Evolutionary conservation across 2,329 filamentous ascomycete species (phyloP).

Genomic region (Fusarium sp.): DNA sequence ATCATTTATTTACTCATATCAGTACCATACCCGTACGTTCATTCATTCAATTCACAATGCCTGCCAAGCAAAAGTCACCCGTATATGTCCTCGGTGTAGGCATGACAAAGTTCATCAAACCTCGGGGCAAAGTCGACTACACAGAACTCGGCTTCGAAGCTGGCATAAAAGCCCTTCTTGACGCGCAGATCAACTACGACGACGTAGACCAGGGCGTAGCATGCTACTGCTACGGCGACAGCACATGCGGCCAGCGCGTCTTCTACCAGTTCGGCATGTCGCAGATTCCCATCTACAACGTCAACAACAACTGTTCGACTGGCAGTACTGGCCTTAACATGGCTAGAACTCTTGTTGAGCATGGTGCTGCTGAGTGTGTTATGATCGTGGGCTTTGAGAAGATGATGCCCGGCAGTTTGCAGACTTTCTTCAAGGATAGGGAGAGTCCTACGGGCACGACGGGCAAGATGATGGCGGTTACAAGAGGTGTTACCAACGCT

Average conservation of each 20-base stretch:
- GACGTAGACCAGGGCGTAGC: slow-evolving; percentile 94
- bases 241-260: slow-evolving; percentile 93
- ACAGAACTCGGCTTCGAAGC: slow-evolving; percentile 95
- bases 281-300: slow-evolving; percentile 94
- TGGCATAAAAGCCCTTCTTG: slow-evolving; percentile 86
- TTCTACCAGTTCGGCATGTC: slow-evolving; percentile 99
- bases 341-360: slow-evolving; percentile 81
- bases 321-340: slow-evolving; percentile 92
- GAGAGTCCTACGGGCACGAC: slow-evolving; percentile 82
- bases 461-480: slow-evolving; percentile 83
- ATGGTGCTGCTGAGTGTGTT: slow-evolving; percentile 87
- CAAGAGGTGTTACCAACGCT: slow-evolving; percentile 83
- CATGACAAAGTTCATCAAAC: slow-evolving; percentile 99
- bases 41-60: slow-evolving; percentile 55
- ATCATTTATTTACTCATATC: not conserved
- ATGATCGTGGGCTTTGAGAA: slow-evolving; percentile 97
- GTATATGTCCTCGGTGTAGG: slow-evolving; percentile 95
- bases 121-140: slow-evolving; percentile 92
- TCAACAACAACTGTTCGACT: slow-evolving; percentile 98
- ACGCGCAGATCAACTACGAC: slow-evolving; percentile 94
- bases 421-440: slow-evolving; percentile 87
- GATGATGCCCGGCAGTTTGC: slow-evolving; percentile 93
- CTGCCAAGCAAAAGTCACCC: slow-evolving; percentile 64
- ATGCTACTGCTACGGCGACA: slow-evolving; percentile 99
- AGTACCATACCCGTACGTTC: no score